Evolutionary conservation across 2,329 filamentous ascomycete species (phyloP), one percentile per base, ranked within the genome.

Genomic region (Biscogniauxia sp.): DNA sequence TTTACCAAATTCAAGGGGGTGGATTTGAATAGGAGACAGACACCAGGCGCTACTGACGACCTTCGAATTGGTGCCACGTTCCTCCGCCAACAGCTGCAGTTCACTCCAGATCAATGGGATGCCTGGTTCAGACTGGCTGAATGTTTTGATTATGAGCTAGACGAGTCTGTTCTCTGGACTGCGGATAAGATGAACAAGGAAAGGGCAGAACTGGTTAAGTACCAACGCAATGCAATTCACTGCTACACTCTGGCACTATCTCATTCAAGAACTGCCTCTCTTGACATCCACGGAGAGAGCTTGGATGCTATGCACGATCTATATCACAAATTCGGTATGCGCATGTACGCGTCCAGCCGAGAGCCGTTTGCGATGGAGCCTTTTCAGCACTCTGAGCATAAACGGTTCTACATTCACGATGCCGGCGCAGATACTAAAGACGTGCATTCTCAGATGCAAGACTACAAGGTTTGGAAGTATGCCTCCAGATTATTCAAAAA

Each of bases 111-210:
- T 50, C 87, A 88, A 59, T 97, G 93, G 93, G 91, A 96, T 73
- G 90, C 91, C 0, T 97, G 93, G 93, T 95, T 94, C 73, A 86
- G 92, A 13, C 83, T 96, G 23, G 93, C 89, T 0, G 92, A 96
- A 73, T 92, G 90, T 54, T 93, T 92, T 69, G 93, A 97, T 74
- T 89, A 91, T 55, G 92, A 96, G 69, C 79, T 96, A 15, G 93
- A 97, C 64, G 93, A 97, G 74, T 86, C 88, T 6, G 90, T 96
- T 5, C 85, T 93, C 5, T 96, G 93, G 93, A 90, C 89, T 20
- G 91, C 92, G 0, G 92, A 96, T 67, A 96, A 96, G 75, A 88
- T 96, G 76, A 96, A 96, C 76, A 94, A 90, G 72, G 89, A 90
- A 68, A 87, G 90, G 58, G 78, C 80, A 3, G 92, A 96, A 60